Evolutionary conservation across 139 green algal species (phyloP).

Genomic region (Chlamydomonas sp.): DNA sequence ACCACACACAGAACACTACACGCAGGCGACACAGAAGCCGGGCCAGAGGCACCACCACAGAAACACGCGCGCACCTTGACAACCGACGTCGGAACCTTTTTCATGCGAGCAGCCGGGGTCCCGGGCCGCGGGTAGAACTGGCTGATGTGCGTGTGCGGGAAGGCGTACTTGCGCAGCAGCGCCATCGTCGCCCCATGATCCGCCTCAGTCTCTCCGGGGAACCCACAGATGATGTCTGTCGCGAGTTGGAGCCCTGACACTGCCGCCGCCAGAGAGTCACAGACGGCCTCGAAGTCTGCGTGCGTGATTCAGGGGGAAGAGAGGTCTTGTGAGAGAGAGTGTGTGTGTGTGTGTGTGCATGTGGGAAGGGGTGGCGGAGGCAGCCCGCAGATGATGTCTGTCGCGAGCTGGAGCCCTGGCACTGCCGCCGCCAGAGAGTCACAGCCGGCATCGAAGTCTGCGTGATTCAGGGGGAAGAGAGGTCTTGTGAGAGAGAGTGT

Average conservation of each 20-base stretch:
- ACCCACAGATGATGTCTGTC: slow-evolving; percentile 87
- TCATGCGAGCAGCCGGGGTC: slow-evolving; percentile 87
- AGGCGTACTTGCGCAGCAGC: slow-evolving; percentile 74
- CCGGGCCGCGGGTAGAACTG: slow-evolving; percentile 87
- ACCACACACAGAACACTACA: background rate
- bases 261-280: slow-evolving; percentile 57
- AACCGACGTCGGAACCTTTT: slow-evolving; percentile 41
- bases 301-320: too few relatives aligned
- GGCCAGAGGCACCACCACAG: too few relatives aligned
- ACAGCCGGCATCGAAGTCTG: too few relatives aligned
- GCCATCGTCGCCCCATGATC: slow-evolving; percentile 72
- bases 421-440: too few relatives aligned
- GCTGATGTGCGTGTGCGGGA: slow-evolving; percentile 77
- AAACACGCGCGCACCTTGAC: too few relatives aligned
- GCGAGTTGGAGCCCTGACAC: slow-evolving; percentile 76
- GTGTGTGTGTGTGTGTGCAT: slow-evolving; percentile 1
- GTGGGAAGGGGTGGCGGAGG: too few relatives aligned
- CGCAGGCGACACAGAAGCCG: too few relatives aligned
- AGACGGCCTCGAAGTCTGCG: slow-evolving; percentile 61
- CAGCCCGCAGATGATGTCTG: too few relatives aligned
- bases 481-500: background rate
- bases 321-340: background rate
- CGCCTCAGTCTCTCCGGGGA: slow-evolving; percentile 64
- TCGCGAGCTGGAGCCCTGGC: too few relatives aligned
- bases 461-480: too few relatives aligned